Conservation (phyloP, 495 filamentous ascomycete species). For the Xylaria scruposa region DNA sequence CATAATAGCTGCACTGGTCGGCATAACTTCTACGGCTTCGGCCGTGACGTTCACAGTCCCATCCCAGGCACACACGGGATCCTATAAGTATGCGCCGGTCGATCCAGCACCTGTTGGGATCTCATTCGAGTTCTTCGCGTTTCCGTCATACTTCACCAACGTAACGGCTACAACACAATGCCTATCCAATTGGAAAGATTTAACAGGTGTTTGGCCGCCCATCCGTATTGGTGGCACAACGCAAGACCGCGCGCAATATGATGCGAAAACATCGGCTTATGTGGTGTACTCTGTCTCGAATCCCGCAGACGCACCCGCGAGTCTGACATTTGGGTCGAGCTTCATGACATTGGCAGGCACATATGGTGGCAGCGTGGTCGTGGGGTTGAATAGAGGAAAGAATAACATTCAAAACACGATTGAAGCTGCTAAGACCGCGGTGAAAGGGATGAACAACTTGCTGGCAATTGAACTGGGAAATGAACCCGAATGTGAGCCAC, state of each 20-base stretch:
- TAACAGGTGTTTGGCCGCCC: constrained; percentile 63
- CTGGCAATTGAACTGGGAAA: constrained; percentile 67
- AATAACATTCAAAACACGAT: constrained; percentile 64
- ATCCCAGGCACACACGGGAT: constrained; percentile 36
- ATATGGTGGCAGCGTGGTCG: constrained; percentile 60
- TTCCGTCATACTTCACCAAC: constrained; percentile 63
- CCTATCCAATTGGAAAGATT: constrained; percentile 59
- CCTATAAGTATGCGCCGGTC: constrained; percentile 45
- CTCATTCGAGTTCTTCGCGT: constrained; percentile 68
- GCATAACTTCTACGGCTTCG: constrained; percentile 21
- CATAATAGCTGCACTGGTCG: constrained; percentile 6
- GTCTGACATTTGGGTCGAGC: constrained; percentile 62
- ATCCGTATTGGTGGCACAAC: constrained; percentile 68
- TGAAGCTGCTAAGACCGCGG: constrained; percentile 57
- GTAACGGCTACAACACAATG: constrained; percentile 62
- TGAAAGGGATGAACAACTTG: constrained; percentile 55
- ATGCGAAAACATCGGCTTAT: constrained; percentile 55
- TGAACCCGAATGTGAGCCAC: constrained; percentile 62
- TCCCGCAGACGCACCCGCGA: constrained; percentile 58
- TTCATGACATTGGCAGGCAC: constrained; percentile 60
- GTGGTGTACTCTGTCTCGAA: constrained; percentile 64
- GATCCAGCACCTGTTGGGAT: constrained; percentile 60
- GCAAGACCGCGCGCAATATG: constrained; percentile 63
- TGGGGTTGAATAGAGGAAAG: constrained; percentile 64
- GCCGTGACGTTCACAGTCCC: constrained; percentile 47